These are phyloP conservation scores for Aureobasidium sp. DNA, from an alignment of 2,329 filamentous ascomycete genomes.

Conservation along the genomic window DNA sequence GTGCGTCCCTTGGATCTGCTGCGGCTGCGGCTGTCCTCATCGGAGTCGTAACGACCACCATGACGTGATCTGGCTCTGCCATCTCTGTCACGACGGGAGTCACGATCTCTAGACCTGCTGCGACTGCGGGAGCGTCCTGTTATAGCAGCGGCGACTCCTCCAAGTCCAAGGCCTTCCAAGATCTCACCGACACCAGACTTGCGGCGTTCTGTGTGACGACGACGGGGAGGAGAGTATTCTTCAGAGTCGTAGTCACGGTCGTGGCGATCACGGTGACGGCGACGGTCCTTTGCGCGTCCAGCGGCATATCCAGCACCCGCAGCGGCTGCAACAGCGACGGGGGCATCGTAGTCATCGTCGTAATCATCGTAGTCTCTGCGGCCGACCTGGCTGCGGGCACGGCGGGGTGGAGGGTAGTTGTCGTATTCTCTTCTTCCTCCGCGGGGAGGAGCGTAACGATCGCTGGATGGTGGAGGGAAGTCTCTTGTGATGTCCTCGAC, in stretches of 20 bases:
- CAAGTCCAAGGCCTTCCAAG: conserved; percentile 49
- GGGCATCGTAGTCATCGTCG: conserved; percentile 39
- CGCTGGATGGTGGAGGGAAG: conserved; percentile 60
- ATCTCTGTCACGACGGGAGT: conserved; percentile 43
- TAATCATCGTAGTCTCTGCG: conserved; percentile 47
- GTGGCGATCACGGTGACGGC: conserved; percentile 39
- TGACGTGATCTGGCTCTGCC: conserved; percentile 40
- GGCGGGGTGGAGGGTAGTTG: conserved; percentile 41
- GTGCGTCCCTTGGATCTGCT: conserved; percentile 46
- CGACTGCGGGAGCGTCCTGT: conserved; percentile 51
- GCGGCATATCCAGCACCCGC: conserved; percentile 29
- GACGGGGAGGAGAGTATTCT: conserved; percentile 32
- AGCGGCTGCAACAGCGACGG: conserved; percentile 33
- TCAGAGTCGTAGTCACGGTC: conserved; percentile 33
- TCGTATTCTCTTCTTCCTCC: conserved; percentile 28
- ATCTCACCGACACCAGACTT: conserved; percentile 55
- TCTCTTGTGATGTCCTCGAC: conserved; percentile 80
- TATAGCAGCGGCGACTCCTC: conserved; percentile 42
- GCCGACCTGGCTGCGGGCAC: conserved; percentile 54
- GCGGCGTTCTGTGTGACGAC: conserved; percentile 35
- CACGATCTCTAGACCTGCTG: conserved; percentile 49
- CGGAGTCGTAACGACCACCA: conserved; percentile 24
- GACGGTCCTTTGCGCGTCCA: conserved; percentile 24
- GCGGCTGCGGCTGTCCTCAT: conserved; percentile 42
- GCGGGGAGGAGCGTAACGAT: conserved; percentile 18